Evolutionary conservation across 768 basidiomycete genomes (phyloP).

Genomic region (Jaapia argillacea): DNA sequence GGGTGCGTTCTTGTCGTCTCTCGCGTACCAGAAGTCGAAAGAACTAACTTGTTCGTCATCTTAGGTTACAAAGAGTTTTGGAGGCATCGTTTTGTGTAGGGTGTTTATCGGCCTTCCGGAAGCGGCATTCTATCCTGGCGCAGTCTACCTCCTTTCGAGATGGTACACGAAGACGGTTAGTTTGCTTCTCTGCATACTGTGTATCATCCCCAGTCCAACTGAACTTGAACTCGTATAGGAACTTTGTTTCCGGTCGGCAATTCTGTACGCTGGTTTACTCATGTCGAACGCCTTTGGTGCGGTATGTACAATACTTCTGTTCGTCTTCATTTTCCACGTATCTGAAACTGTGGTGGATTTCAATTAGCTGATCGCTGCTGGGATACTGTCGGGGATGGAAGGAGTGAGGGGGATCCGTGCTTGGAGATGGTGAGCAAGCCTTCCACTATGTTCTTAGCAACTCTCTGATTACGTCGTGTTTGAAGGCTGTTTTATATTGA

Average conservation of each 20-base stretch:
- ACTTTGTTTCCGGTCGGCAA: slow-evolving; percentile 20
- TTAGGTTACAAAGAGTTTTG: slow-evolving; percentile 9
- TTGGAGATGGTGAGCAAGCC: slow-evolving; percentile 20
- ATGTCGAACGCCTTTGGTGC: slow-evolving; percentile 18
- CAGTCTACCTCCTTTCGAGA: slow-evolving; percentile 13
- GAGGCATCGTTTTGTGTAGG: neutral
- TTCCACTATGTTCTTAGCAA: too few species aligned
- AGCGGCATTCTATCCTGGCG: slow-evolving; percentile 12
- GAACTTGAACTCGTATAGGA: slow-evolving; percentile 7
- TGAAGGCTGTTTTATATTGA: slow-evolving; percentile 21
- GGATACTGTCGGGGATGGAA: slow-evolving; percentile 24
- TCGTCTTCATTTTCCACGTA: neutral
- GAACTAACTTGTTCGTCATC: slow-evolving; percentile 5
- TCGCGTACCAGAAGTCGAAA: slow-evolving; percentile 14
- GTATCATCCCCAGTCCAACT: too few species aligned
- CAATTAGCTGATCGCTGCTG: slow-evolving; percentile 21
- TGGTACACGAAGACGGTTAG: slow-evolving; percentile 16
- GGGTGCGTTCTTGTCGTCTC: slow-evolving; percentile 3
- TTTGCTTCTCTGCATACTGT: too few species aligned
- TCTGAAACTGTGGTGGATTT: slow-evolving; percentile 5
- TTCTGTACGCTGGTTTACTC: slow-evolving; percentile 26
- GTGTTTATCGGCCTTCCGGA: slow-evolving; percentile 12
- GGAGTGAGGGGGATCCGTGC: slow-evolving; percentile 20
- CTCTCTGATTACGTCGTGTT: neutral
- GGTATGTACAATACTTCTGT: slow-evolving; percentile 4